These are phyloP conservation scores for Leccinum pachyderme DNA, from an alignment of 1,284 basidiomycete genomes.

Conservation along the genomic window DNA sequence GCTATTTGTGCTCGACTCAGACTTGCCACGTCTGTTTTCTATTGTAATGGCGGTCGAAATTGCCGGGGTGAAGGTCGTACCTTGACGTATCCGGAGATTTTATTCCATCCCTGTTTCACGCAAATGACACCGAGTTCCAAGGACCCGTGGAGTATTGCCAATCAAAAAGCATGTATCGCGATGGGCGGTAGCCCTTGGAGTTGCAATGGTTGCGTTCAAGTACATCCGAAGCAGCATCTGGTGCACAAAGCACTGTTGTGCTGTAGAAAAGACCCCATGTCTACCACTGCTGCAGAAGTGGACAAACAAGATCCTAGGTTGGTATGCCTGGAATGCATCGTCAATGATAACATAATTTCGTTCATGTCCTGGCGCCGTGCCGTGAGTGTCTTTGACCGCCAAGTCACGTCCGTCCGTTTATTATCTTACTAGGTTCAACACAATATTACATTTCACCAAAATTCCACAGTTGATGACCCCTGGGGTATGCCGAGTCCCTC, in stretches of 20 bases:
- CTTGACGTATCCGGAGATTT: conserved; percentile 28
- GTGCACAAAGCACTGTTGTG: conserved; percentile 19
- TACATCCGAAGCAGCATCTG: conserved; percentile 20
- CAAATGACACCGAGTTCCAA: conserved; percentile 9
- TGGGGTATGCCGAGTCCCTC: conserved; percentile 12
- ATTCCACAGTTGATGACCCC: conserved; percentile 1
- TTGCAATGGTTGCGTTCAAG: conserved; percentile 24
- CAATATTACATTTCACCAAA: conserved; percentile 15
- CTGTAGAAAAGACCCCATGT: conserved; percentile 26
- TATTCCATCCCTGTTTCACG: conserved; percentile 33
- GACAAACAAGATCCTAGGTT: conserved; percentile 21
- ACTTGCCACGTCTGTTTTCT: conserved; percentile 32
- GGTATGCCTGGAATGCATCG: conserved; percentile 19
- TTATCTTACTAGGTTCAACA: conserved; percentile 21
- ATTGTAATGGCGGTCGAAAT: conserved; percentile 14
- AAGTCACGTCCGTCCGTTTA: not conserved
- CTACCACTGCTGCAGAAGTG: conserved; percentile 29
- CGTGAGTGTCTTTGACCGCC: conserved; percentile 8
- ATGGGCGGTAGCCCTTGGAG: conserved; percentile 36
- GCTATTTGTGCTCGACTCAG: conserved; percentile 21
- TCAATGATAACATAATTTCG: conserved; percentile 4
- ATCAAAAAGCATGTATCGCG: conserved; percentile 20
- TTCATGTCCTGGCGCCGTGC: conserved; percentile 28
- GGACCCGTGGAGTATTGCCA: conserved; percentile 24
- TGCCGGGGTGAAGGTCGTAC: conserved; percentile 19